Evolutionary conservation across 1,284 basidiomycete genomes (phyloP).

Genomic region (Tremellales sp.): DNA sequence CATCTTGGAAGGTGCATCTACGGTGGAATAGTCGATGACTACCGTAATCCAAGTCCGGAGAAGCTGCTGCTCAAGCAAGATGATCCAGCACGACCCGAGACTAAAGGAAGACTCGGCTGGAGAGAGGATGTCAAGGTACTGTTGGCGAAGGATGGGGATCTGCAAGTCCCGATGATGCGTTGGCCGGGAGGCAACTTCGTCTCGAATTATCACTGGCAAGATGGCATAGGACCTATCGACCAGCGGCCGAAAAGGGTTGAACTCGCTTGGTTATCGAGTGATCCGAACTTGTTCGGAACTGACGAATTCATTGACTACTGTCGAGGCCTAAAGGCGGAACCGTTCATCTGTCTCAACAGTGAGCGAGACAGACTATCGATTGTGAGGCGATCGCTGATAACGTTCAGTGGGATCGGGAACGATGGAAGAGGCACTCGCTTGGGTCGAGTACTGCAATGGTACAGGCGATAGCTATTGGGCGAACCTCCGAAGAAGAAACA

Average conservation of each 20-base stretch:
- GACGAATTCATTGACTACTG: constrained; percentile 52
- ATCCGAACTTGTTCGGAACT: constrained; percentile 64
- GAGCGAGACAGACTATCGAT: constrained; percentile 3
- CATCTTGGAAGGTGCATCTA: constrained; percentile 62
- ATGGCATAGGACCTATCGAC: constrained; percentile 59
- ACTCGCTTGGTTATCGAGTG: constrained; percentile 63
- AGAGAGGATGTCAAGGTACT: constrained; percentile 58
- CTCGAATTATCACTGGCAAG: constrained; percentile 66
- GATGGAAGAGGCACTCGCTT: constrained; percentile 60
- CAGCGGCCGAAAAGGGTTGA: constrained; percentile 57
- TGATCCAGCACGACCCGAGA: constrained; percentile 21
- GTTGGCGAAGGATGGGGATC: constrained; percentile 52
- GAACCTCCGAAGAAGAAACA: constrained; percentile 57
- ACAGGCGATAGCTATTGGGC: constrained; percentile 53
- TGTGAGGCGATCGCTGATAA: neutral
- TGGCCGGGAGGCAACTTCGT: constrained; percentile 58
- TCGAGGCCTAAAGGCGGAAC: constrained; percentile 49
- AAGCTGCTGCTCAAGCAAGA: constrained; percentile 35
- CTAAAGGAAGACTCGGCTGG: constrained; percentile 50
- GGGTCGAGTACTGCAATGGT: constrained; percentile 65
- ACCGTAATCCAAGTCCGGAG: constrained; percentile 42
- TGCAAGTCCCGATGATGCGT: constrained; percentile 58
- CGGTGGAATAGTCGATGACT: constrained; percentile 57
- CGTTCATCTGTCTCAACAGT: constrained; percentile 61
- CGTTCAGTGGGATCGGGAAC: constrained; percentile 58